phyloP scores from a whole-genome alignment of 768 basidiomycete genomes.

The Trametopsis cervina region DNA sequence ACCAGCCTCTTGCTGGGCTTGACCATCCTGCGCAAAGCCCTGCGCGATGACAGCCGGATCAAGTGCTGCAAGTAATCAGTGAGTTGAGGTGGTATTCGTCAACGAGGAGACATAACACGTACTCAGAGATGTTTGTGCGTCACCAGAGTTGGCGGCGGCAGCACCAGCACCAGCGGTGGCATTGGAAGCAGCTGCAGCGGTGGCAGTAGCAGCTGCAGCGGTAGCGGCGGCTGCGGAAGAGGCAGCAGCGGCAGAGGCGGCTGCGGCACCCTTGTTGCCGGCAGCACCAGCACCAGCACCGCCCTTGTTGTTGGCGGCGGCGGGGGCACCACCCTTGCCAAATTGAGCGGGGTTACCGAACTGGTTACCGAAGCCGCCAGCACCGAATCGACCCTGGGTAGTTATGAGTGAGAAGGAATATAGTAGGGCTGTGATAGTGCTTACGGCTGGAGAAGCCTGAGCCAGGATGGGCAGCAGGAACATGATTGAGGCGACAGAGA shows the following conservation, averaged over 20 bases:
- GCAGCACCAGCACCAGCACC: conserved; percentile 13
- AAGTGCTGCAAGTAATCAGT: conserved; percentile 29
- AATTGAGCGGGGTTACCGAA: neutral
- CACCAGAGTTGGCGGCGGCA: conserved; percentile 22
- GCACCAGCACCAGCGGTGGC: conserved; percentile 16
- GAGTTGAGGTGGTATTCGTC: neutral
- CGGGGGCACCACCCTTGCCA: conserved; percentile 5
- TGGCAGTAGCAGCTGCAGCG: conserved; percentile 8
- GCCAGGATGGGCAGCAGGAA: conserved; percentile 33
- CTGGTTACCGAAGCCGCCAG: neutral
- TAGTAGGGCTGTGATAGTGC: neutral
- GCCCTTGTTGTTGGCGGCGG: conserved; percentile 1
- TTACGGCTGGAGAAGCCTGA: conserved; percentile 24
- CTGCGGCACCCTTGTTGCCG: conserved; percentile 5
- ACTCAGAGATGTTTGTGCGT: conserved; percentile 41
- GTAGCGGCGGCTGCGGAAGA: conserved; percentile 8
- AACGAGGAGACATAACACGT: conserved; percentile 3
- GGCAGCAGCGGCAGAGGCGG: conserved; percentile 10
- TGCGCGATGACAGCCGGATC: conserved; percentile 42
- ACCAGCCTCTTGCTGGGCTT: conserved; percentile 29
- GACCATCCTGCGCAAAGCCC: conserved; percentile 51
- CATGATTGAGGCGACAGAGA: conserved; percentile 31
- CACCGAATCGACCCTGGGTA: neutral
- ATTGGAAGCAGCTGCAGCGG: conserved; percentile 9
- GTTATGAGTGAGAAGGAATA: neutral